Evolutionary conservation across 139 green algal species (phyloP), one percentile per base, ranked within the genome.

Genomic region (Chlamydomonas sp.): DNA sequence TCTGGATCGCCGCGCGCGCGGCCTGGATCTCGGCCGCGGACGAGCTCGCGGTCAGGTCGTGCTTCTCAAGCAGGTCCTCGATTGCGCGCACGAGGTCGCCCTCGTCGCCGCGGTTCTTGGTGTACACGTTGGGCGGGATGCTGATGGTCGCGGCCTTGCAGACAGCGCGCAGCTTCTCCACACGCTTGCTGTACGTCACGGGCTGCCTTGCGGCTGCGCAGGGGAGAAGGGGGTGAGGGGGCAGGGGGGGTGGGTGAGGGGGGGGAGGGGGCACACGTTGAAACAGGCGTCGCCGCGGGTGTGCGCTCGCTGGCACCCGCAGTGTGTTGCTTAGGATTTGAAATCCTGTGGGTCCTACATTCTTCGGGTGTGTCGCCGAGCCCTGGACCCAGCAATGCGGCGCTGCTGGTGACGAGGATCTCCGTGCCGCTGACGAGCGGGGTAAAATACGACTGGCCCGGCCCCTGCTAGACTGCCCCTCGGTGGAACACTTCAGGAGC

Each of bases 1-100:
- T 49, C 47, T 81, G 66, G 33, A 90, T 67, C 49, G 60, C 68
- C 58, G n/a, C 33, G 66, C 75, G 81, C 31, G 43, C 59, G 16
- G 13, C 50, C 50, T 61, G 50, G 10, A 66, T 66, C 33, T 66
- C 59, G 43, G 39, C 59, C 8, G 6, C 8, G 31, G 4, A 39
- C 5, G 59, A 39, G 59, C 26, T 30, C 5, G 22, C 6, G 10
- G 35, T 8, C 3, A 69, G 35, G 35, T 36, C 62, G n/a, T 69
- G 62, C 62, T 69, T 69, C 20, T 22, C 62, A 22, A 69, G 62
- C 34, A 69, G 62, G 35, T 54, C 62, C 37, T 69, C 62, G 3
- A 69, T 24, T 35, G 34, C 62, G 6, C 34, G 31, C 24, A 22
- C 35, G 8, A 69, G 3, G 5, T 3, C 62, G 5, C 3, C n/a